phyloP scores from a whole-genome alignment of 2,329 filamentous ascomycete genomes.

The Monilinia polystroma region DNA sequence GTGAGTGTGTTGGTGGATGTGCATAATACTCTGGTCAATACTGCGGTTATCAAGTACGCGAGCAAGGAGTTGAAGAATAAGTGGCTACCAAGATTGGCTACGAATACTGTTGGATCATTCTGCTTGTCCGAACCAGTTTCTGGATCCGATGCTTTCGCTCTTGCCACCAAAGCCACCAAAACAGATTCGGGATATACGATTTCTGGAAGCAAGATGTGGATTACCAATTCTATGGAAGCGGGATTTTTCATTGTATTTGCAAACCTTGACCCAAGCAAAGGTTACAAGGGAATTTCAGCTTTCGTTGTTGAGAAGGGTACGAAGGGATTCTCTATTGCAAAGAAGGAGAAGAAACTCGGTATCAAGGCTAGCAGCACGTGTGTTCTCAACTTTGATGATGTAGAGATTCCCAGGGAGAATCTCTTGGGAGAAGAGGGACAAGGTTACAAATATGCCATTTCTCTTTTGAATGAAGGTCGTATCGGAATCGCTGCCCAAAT shows the following conservation, averaged over 20 bases:
- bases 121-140: constrained; percentile 90
- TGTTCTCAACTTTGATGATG: constrained; percentile 96
- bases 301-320: constrained; percentile 91
- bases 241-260: constrained; percentile 97
- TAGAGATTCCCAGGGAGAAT: constrained; percentile 84
- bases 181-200: constrained; percentile 82
- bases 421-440: constrained; percentile 84
- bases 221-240: constrained; percentile 94
- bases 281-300: constrained; percentile 95
- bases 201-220: constrained; percentile 98
- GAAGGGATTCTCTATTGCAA: constrained; percentile 89
- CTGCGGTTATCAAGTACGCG: constrained; percentile 82
- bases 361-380: constrained; percentile 96
- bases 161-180: constrained; percentile 86
- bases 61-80: constrained; percentile 75
- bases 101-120: constrained; percentile 86
- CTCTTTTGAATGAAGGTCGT: constrained; percentile 88
- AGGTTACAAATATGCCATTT: constrained; percentile 97
- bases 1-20: constrained; percentile 96
- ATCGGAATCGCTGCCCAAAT: constrained; percentile 99
- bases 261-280: constrained; percentile 87
- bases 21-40: constrained; percentile 97
- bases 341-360: constrained; percentile 99
- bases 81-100: constrained; percentile 87
- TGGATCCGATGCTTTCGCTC: constrained; percentile 92